Evolutionary conservation across 202 grass and related monocot genomes (phyloP).

Genomic region (Panicum virgatum): DNA sequence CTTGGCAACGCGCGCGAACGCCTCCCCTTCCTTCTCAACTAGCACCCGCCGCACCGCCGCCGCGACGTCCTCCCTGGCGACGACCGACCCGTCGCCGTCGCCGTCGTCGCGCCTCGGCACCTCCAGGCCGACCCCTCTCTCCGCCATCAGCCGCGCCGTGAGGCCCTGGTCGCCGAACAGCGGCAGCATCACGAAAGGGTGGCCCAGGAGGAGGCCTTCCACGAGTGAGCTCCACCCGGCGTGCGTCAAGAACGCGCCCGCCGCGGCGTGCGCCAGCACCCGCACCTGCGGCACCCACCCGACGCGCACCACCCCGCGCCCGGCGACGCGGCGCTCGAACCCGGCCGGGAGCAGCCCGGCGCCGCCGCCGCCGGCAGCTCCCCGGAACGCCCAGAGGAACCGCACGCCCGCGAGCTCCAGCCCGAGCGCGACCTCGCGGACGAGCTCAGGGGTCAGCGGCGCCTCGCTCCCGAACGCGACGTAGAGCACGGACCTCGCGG

Average conservation of each 20-base stretch:
- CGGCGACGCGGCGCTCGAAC: slow-evolving; percentile 24
- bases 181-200: slow-evolving; percentile 18
- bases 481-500: slow-evolving; percentile 37
- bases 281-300: slow-evolving; percentile 53
- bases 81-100: not conserved
- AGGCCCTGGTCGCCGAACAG: slow-evolving; percentile 9
- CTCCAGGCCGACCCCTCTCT: not conserved
- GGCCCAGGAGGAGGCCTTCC: slow-evolving; percentile 24
- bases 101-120: not conserved
- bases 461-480: slow-evolving; percentile 56
- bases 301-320: not conserved
- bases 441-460: not conserved
- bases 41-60: slow-evolving; percentile 1
- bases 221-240: not conserved
- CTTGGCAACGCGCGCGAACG: not conserved
- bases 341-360: slow-evolving; percentile 30
- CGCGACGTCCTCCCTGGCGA: not conserved
- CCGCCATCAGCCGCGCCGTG: slow-evolving; percentile 6
- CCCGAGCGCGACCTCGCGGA: slow-evolving; percentile 44
- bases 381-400: not conserved
- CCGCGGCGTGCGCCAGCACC: slow-evolving; percentile 36
- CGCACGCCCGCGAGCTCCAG: slow-evolving; percentile 20
- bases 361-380: not conserved
- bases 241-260: slow-evolving; percentile 31
- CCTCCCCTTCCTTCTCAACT: not conserved